Evolutionary conservation across 2,329 filamentous ascomycete species (phyloP).

Genomic region (Cordyceps sp.): DNA sequence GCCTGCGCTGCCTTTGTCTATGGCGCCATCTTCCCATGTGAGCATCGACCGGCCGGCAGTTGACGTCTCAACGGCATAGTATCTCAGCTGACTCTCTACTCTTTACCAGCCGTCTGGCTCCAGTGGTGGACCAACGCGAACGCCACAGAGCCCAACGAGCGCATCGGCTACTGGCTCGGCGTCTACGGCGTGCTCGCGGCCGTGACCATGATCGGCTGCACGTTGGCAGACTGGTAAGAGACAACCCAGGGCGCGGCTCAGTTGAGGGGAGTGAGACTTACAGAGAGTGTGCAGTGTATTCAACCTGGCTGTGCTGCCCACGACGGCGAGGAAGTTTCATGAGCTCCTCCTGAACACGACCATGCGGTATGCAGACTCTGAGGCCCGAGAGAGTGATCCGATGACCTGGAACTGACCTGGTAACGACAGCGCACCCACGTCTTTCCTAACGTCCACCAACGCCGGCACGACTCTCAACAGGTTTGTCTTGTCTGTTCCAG

Average conservation of each 20-base stretch:
- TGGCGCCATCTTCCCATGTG: constrained; percentile 8
- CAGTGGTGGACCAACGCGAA: constrained; percentile 10
- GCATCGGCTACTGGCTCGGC: constrained; percentile 8
- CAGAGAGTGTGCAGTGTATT: constrained; percentile 5
- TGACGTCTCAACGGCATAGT: neutral
- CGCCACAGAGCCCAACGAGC: constrained; percentile 4
- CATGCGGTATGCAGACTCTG: constrained; percentile 6
- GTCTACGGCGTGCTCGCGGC: constrained; percentile 6
- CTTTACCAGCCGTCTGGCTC: constrained; percentile 8
- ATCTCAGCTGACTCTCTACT: neutral
- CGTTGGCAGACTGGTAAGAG: constrained; percentile 4
- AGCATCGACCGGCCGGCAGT: neutral
- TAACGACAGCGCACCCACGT: constrained; percentile 7
- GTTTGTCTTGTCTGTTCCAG: neutral
- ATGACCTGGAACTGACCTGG: constrained; percentile 7
- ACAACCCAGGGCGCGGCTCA: neutral
- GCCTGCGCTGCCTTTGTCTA: constrained; percentile 7
- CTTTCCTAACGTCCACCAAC: constrained; percentile 18
- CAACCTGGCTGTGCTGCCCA: constrained; percentile 10
- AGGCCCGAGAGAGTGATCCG: no score
- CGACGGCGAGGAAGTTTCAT: constrained; percentile 8
- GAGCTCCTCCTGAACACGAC: constrained; percentile 11
- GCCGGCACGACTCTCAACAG: constrained; percentile 17
- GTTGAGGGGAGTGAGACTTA: neutral
- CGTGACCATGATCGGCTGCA: constrained; percentile 5